A percentile compares a stretch with the other conserved stretches of the same genome.
phyloP scores from a whole-genome alignment of 495 filamentous ascomycete genomes.

The Bathelium albidoporum region DNA sequence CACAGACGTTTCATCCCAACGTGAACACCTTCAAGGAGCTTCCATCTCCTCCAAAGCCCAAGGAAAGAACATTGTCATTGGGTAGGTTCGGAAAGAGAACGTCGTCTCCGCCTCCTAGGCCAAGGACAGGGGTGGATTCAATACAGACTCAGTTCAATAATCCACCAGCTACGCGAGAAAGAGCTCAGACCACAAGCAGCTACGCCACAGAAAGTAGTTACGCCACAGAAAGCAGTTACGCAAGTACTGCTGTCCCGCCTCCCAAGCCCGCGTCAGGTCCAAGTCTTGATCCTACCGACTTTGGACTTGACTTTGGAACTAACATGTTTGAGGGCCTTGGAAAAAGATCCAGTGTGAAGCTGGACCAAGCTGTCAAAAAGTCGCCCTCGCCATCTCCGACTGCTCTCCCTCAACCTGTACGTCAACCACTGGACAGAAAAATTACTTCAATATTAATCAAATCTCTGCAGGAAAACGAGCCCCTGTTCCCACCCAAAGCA shows the following conservation, averaged over 20 bases:
- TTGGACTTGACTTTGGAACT: slow-evolving; percentile 24
- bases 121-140: slow-evolving; percentile 6
- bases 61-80: slow-evolving; percentile 19
- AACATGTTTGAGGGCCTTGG: slow-evolving; percentile 25
- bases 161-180: slow-evolving; percentile 11
- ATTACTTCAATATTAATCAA: slow-evolving; percentile 7
- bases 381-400: slow-evolving; percentile 7
- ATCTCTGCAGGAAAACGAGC: slow-evolving; percentile 20
- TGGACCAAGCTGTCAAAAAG: slow-evolving; percentile 6
- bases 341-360: slow-evolving; percentile 12
- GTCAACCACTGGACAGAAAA: background rate
- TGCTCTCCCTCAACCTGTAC: slow-evolving; percentile 16
- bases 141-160: background rate
- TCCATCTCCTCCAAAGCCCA: slow-evolving; percentile 18
- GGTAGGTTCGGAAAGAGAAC: slow-evolving; percentile 12
- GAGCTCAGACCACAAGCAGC: slow-evolving; percentile 29
- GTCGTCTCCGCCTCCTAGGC: background rate
- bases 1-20: background rate
- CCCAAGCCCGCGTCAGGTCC: slow-evolving; percentile 24
- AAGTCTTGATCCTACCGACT: slow-evolving; percentile 18
- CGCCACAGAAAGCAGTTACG: slow-evolving; percentile 27
- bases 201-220: slow-evolving; percentile 28
- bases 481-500: slow-evolving; percentile 18
- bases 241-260: slow-evolving; percentile 30
- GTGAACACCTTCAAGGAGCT: slow-evolving; percentile 7